These are phyloP conservation scores for Cynanchum wilfordii DNA, from an alignment of 257 asterid species.

Conservation along the genomic window DNA sequence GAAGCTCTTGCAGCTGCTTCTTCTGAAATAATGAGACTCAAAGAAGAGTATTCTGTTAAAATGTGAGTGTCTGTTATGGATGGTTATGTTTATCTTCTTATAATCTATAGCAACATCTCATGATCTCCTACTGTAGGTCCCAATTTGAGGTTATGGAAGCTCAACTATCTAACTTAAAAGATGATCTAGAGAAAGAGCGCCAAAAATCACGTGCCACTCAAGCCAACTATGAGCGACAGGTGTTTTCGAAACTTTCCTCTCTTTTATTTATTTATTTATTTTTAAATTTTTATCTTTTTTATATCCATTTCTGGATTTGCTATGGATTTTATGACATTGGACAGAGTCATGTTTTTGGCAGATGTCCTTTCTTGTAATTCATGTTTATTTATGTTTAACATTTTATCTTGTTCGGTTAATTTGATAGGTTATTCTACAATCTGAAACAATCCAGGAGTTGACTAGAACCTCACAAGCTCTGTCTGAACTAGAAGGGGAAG, in stretches of 20 bases:
- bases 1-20: slow-evolving; percentile 65
- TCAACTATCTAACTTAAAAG: slow-evolving; percentile 56
- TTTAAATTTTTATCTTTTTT: not conserved
- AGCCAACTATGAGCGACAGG: slow-evolving; percentile 94
- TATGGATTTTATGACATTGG: not conserved
- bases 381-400: slow-evolving; percentile 6
- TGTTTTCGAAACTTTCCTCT: slow-evolving; percentile 10
- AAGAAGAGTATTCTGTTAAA: slow-evolving; percentile 58
- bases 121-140: slow-evolving; percentile 40
- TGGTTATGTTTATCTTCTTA: not conserved
- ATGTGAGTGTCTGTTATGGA: slow-evolving; percentile 33
- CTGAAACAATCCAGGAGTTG: slow-evolving; percentile 93
- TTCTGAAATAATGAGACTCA: slow-evolving; percentile 59
- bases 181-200: slow-evolving; percentile 77
- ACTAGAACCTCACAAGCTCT: slow-evolving; percentile 79
- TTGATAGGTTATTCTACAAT: slow-evolving; percentile 73
- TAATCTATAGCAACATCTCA: not conserved
- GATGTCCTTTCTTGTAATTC: not conserved
- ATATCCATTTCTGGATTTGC: not conserved
- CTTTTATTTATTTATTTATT: not conserved
- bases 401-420: slow-evolving; percentile 5
- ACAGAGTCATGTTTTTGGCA: not conserved
- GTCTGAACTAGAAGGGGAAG: slow-evolving; percentile 60
- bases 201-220: slow-evolving; percentile 72
- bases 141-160: slow-evolving; percentile 58